Percentiles rank a stretch among this genome's conserved stretches.
These are phyloP conservation scores for Ligustrum vulgare DNA, from an alignment of 257 asterid species.

Conservation along the genomic window DNA sequence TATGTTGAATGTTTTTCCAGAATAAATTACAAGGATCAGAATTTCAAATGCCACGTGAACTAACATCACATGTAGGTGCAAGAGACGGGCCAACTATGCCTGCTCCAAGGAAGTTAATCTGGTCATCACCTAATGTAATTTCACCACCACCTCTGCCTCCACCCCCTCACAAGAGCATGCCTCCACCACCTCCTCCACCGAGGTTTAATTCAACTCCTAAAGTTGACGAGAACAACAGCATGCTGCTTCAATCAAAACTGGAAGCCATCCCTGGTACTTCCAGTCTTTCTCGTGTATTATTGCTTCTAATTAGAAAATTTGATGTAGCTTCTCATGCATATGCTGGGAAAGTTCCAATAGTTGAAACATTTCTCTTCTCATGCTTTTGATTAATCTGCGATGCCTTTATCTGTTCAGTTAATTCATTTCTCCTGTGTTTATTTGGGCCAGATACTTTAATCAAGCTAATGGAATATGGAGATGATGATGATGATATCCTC, in stretches of 20 bases:
- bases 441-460: slow-evolving; percentile 61
- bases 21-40: slow-evolving; percentile 69
- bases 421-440: not conserved
- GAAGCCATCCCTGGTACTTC: slow-evolving; percentile 69
- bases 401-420: not conserved
- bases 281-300: not conserved
- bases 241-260: slow-evolving; percentile 30
- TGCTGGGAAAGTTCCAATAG: not conserved
- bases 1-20: slow-evolving; percentile 53
- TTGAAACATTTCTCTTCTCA: not conserved
- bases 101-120: slow-evolving; percentile 39
- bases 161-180: slow-evolving; percentile 43
- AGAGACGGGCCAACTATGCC: slow-evolving; percentile 35
- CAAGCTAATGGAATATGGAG: slow-evolving; percentile 94
- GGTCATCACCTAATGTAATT: slow-evolving; percentile 44
- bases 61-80: slow-evolving; percentile 67
- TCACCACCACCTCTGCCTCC: slow-evolving; percentile 51
- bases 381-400: not conserved
- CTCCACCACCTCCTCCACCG: slow-evolving; percentile 59
- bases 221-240: slow-evolving; percentile 32
- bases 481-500: slow-evolving; percentile 36
- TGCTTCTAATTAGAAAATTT: not conserved
- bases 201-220: slow-evolving; percentile 47
- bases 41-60: slow-evolving; percentile 63
- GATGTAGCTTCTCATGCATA: not conserved